phyloP scores from a whole-genome alignment of 495 filamentous ascomycete genomes.

The Xylaria grammica region DNA sequence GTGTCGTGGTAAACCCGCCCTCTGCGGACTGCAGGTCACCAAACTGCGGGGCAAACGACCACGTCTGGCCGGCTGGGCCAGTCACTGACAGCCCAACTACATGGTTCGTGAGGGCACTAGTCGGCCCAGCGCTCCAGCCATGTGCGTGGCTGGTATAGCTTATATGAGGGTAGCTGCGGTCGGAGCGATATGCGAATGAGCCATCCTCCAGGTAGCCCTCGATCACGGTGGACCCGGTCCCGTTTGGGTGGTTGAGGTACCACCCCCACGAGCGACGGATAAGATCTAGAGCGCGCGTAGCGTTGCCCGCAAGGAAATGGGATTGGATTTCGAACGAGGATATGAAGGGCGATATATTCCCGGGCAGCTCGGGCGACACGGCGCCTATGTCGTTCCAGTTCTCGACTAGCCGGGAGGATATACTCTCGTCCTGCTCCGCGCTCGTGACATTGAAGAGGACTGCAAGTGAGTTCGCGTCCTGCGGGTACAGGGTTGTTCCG shows the following conservation, averaged over 20 bases:
- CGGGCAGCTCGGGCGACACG: constrained; percentile 60
- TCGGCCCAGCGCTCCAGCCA: constrained; percentile 66
- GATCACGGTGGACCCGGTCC: constrained; percentile 66
- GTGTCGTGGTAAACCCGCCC: constrained; percentile 61
- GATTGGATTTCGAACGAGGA: constrained; percentile 68
- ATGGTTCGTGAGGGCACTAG: constrained; percentile 60
- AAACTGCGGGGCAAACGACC: constrained; percentile 63
- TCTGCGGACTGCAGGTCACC: constrained; percentile 59
- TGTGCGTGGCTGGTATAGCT: constrained; percentile 61
- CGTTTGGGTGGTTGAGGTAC: constrained; percentile 65
- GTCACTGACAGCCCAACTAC: constrained; percentile 62
- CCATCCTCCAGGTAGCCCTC: constrained; percentile 66
- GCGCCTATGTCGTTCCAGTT: constrained; percentile 65
- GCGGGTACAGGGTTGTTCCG: constrained; percentile 49
- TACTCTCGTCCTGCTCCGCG: constrained; percentile 31
- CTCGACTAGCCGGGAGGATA: constrained; percentile 53
- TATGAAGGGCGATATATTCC: constrained; percentile 68
- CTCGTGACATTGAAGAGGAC: constrained; percentile 46
- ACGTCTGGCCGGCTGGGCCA: constrained; percentile 55
- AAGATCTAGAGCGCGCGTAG: constrained; percentile 60
- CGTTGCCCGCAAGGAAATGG: constrained; percentile 58
- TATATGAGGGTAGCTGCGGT: constrained; percentile 51
- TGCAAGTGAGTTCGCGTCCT: constrained; percentile 60
- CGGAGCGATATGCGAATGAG: constrained; percentile 62
- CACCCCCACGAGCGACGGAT: constrained; percentile 67